A percentile compares a stretch with the other conserved stretches of the same genome.
Conservation (phyloP, 306 rosid genomes). For the Myrica gale region DNA sequence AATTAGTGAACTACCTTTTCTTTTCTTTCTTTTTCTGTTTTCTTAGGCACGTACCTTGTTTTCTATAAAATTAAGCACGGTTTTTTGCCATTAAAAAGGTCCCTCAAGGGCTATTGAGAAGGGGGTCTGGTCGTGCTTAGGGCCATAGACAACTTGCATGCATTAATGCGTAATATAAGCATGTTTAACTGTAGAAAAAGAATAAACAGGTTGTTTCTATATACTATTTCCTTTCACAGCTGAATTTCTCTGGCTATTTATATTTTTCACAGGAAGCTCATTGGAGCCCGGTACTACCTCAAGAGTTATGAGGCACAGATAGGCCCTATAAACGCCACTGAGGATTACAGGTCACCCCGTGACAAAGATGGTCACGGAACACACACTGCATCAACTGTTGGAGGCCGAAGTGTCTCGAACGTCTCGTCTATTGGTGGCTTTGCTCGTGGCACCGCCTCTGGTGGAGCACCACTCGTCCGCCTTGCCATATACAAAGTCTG, state of each 20-base stretch:
- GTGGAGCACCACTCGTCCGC: constrained; percentile 72
- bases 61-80: no score
- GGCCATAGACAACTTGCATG: no score
- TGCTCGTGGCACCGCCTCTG: constrained; percentile 69
- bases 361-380: constrained; percentile 92
- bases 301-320: constrained; percentile 47
- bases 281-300: constrained; percentile 81
- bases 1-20: no score
- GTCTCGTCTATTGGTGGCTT: constrained; percentile 67
- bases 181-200: no score
- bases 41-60: no score
- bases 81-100: no score
- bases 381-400: constrained; percentile 84
- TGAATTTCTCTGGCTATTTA: not conserved
- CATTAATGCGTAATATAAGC: no score
- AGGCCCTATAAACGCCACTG: constrained; percentile 52
- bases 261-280: constrained; percentile 51
- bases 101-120: no score
- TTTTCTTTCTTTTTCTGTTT: no score
- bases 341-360: constrained; percentile 73
- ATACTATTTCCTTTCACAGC: not conserved
- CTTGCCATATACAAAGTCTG: constrained; percentile 93
- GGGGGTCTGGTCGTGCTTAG: no score
- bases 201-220: not conserved
- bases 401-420: constrained; percentile 47